phyloP scores from a whole-genome alignment of 495 filamentous ascomycete species.

The Sordaria brevicollis region DNA sequence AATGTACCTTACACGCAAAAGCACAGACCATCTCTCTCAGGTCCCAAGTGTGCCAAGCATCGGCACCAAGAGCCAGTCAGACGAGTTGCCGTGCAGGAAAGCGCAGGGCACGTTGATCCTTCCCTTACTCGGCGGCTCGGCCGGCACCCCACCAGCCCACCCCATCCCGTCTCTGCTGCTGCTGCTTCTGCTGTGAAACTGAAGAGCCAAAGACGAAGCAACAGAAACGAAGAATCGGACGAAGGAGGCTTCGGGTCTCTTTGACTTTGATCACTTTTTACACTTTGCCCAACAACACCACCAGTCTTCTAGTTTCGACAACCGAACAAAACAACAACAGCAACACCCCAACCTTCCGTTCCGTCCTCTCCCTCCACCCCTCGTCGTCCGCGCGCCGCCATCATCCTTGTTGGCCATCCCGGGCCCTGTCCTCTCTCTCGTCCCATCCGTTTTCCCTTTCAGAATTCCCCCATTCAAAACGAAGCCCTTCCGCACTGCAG shows the following conservation, averaged over 20 bases:
- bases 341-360: neutral
- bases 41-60: neutral
- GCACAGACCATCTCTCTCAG: neutral
- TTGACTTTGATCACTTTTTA: neutral
- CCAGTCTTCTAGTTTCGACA: too few relatives aligned
- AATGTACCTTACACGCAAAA: neutral
- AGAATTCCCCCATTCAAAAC: neutral
- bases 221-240: neutral
- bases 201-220: neutral
- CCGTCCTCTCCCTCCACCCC: neutral
- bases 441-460: neutral
- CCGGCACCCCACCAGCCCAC: slow-evolving; percentile 9
- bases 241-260: neutral
- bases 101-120: slow-evolving; percentile 15
- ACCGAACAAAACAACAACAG: too few relatives aligned
- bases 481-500: neutral
- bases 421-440: neutral
- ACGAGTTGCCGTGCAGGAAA: slow-evolving; percentile 8
- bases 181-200: neutral
- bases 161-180: neutral
- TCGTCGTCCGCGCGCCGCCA: neutral
- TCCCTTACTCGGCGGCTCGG: slow-evolving; percentile 13
- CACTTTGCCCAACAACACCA: neutral
- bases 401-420: neutral
- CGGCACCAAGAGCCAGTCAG: neutral